Evolutionary conservation across 352 stramenopile species (phyloP).

Genomic region (Saprolegnia parasitica): DNA sequence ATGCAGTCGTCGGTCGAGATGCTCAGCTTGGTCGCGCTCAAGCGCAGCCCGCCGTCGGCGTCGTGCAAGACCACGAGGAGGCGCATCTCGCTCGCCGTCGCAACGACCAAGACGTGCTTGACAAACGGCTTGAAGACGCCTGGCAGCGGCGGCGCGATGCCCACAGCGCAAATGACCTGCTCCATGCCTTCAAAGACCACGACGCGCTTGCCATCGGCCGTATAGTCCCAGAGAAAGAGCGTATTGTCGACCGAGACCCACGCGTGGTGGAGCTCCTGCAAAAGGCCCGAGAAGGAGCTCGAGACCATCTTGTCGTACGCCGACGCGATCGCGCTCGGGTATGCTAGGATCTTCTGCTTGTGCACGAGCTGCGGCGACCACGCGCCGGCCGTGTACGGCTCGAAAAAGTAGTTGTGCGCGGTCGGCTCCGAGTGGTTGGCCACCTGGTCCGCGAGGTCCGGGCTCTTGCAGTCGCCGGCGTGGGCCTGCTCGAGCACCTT

Average conservation of each 20-base stretch:
- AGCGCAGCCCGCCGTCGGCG: constrained; percentile 36
- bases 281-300: constrained; percentile 87
- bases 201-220: constrained; percentile 58
- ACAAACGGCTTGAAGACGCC: constrained; percentile 93
- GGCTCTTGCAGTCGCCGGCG: constrained; percentile 67
- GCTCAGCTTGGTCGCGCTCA: constrained; percentile 84
- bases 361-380: constrained; percentile 76
- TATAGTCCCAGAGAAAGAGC: constrained; percentile 95
- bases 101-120: constrained; percentile 92
- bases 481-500: constrained; percentile 54
- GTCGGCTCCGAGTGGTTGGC: constrained; percentile 68
- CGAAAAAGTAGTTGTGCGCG: constrained; percentile 83
- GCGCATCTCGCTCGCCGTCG: constrained; percentile 92
- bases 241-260: constrained; percentile 94
- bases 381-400: constrained; percentile 67
- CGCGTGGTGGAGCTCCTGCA: constrained; percentile 85
- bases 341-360: constrained; percentile 61
- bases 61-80: constrained; percentile 87
- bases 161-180: constrained; percentile 91
- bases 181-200: constrained; percentile 85
- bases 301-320: constrained; percentile 64
- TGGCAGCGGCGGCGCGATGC: constrained; percentile 72
- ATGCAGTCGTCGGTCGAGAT: constrained; percentile 92
- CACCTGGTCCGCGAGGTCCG: constrained; percentile 75
- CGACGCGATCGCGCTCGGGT: constrained; percentile 62